A percentile compares a stretch with the other conserved stretches of the same genome.
Conservation (phyloP, 768 basidiomycete species). For the Naematelia aurantialba region DNA sequence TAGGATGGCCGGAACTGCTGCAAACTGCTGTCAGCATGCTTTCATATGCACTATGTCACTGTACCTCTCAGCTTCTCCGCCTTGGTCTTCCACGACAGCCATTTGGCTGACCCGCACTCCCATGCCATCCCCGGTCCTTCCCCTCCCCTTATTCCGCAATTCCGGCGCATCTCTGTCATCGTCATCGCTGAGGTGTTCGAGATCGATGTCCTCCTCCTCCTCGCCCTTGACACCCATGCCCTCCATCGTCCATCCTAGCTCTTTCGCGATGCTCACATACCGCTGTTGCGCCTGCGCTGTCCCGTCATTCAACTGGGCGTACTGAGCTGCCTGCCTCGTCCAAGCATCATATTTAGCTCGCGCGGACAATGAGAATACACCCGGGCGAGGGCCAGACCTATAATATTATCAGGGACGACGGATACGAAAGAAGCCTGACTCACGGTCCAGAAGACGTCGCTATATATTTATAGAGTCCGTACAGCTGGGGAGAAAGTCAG, state of each 20-base stretch:
- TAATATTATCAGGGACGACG: background rate
- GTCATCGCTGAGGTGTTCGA: slow-evolving; percentile 19
- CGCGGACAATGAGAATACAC: slow-evolving; percentile 38
- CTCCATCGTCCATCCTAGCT: slow-evolving; percentile 34
- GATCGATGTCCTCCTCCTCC: slow-evolving; percentile 22
- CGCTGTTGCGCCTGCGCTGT: slow-evolving; percentile 22
- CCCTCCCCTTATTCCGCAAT: slow-evolving; percentile 2
- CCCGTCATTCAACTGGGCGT: background rate
- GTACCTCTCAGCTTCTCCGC: slow-evolving; percentile 11
- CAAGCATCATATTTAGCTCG: slow-evolving; percentile 48
- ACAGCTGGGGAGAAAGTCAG: slow-evolving; percentile 26
- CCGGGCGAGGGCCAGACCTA: slow-evolving; percentile 39
- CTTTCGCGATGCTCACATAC: slow-evolving; percentile 38
- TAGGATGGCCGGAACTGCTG: slow-evolving; percentile 12
- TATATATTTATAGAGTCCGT: slow-evolving; percentile 43
- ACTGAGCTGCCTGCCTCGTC: slow-evolving; percentile 21
- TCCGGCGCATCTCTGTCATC: slow-evolving; percentile 3
- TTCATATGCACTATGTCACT: background rate
- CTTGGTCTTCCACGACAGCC: slow-evolving; percentile 15
- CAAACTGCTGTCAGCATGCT: background rate
- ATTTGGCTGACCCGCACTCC: slow-evolving; percentile 38
- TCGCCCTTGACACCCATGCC: slow-evolving; percentile 8
- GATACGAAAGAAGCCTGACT: slow-evolving; percentile 14
- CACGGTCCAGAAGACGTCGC: slow-evolving; percentile 33
- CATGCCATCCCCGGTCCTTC: slow-evolving; percentile 18